Base-by-base conservation (phyloP, 2,329 filamentous ascomycete species). In the Sporothrix dimorphospora region DNA sequence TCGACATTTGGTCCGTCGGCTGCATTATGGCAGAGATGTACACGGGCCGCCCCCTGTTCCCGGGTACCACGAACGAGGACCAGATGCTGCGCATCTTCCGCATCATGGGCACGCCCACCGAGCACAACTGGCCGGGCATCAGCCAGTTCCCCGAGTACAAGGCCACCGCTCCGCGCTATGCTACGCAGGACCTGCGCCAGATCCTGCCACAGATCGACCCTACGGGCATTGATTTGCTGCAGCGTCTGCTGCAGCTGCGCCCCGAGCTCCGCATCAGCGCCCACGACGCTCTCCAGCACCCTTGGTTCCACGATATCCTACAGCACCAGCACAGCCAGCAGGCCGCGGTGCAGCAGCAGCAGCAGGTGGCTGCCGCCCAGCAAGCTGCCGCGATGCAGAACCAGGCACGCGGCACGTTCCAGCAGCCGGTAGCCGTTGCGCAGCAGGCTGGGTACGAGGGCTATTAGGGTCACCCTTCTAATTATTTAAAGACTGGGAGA, bases 1-100 rank as follows among this genome's bases (percentile, higher is more conserved):
- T 99, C 81, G 96, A 99, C 79, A 98, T 99, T 80, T 99, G 96
- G 96, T 97, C 94, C 7, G 96, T 96, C 7, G 96, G 96, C 72
- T 99, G 96, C 82, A 99, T 99, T 85, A 98, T 99, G 96, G 96
- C 96, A 11, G 96, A 99, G 83, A 98, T 99, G 94, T 98, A 97
- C 82, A 98, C 95, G 0, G 96, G 96, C 4, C 89, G 96, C 21
- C 96, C 96, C 0, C 87, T 99, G 7, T 99, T 99, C 84, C 96
- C 96, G 0, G 96, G 96, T 72, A 99, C 96, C 1, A 98, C 96
- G 49, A 99, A 99, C 81, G 96, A 99, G 81, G 96, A 99, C 80
- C 96, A 99, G 81, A 90, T 98, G 69, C 88, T 97, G 75, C 94
- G 97, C 80, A 99, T 99, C 81, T 99, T 99, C 87, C 90, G 96